Base-by-base conservation (phyloP, 2,329 filamentous ascomycete species). In the Alternaria longipes region DNA sequence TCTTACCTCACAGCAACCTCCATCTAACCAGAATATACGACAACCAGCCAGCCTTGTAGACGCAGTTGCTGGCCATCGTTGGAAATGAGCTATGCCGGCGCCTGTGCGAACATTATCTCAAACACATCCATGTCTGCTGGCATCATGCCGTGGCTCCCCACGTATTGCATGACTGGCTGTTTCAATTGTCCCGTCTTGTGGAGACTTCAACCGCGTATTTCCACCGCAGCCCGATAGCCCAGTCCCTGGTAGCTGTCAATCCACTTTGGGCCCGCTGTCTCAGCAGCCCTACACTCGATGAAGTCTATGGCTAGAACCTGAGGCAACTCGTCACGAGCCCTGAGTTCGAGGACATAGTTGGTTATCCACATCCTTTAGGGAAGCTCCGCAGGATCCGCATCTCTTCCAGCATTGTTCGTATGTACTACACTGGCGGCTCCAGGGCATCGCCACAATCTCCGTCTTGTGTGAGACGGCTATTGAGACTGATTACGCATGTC, bases 401-500 rank as follows among this genome's bases (percentile, higher is more conserved):
- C 24, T 26, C 24, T 26, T 26, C 24, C 24, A 26, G 24, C 24
- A 26, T 47, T 38, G 20, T 49, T 47, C 59, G 56, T 59, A 9
- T 18, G n/a, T 40, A 18, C 60, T 58, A 28, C 64, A 52, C 30
- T 41, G 32, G 34, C 53, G 20, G 61, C 45, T 66, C 65, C 41
- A 69, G 66, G 60, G 42, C 61, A 26, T 65, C 51, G 62, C 58
- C 46, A 47, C 46, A 34, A 56, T 54, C 53, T 38, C 38, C 50
- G 44, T 47, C 38, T 42, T 55, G 47, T 56, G 44, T 11, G 32
- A 60, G 53, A 26, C 26, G 42, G 51, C 50, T 44, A 16, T 52
- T 36, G 59, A 26, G 46, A 56, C 40, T 45, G 41, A 50, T 47
- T 36, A 40, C 40, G 51, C 28, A 40, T 24, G 44, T 44, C 18